phyloP scores from a whole-genome alignment of 441 rosid species.

The Pelargonium australe region DNA sequence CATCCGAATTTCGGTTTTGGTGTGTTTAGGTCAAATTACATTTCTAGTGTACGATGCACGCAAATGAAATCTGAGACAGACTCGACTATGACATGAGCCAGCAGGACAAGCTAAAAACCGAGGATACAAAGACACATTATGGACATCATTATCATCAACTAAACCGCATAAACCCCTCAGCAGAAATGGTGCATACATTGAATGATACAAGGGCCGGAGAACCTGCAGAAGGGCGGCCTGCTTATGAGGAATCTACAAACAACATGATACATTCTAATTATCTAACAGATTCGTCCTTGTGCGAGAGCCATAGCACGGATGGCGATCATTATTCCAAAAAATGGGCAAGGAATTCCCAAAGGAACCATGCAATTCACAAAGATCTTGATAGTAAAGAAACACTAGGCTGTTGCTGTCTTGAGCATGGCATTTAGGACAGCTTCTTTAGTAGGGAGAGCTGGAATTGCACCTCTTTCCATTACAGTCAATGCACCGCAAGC shows the following conservation, averaged over 20 bases:
- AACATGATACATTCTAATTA: background rate
- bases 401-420: slow-evolving; percentile 29
- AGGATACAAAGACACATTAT: no score
- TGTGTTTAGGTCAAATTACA: no score
- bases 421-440: slow-evolving; percentile 50
- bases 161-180: background rate
- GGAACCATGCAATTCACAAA: background rate
- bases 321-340: background rate
- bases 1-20: no score
- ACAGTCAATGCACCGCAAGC: slow-evolving; percentile 92
- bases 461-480: slow-evolving; percentile 82
- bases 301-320: background rate
- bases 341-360: background rate
- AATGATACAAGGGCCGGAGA: background rate
- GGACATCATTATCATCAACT: background rate
- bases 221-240: background rate
- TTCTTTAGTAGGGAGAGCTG: slow-evolving; percentile 78
- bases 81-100: no score
- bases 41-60: no score
- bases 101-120: no score
- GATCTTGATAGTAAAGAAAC: slow-evolving; percentile 5
- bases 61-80: no score
- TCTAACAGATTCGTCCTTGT: background rate
- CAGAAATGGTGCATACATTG: background rate
- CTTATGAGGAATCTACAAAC: background rate